phyloP scores from a whole-genome alignment of 768 basidiomycete species.

The Amanita pseudoporphyria region DNA sequence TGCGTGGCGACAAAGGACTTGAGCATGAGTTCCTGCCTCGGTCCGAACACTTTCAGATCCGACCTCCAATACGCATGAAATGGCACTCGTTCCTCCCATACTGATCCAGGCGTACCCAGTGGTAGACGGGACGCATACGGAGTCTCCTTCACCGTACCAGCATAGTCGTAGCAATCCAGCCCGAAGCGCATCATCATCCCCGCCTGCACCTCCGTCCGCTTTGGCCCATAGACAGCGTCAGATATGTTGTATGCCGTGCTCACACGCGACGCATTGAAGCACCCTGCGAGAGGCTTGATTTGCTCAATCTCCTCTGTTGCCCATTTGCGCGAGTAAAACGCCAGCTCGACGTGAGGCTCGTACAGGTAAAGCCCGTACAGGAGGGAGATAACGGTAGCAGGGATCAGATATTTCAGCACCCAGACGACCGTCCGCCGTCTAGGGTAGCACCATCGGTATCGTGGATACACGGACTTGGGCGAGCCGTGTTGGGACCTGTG shows the following conservation, averaged over 20 bases:
- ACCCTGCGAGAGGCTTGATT: slow-evolving; percentile 56
- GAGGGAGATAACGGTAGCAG: slow-evolving; percentile 26
- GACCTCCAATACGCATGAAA: slow-evolving; percentile 95
- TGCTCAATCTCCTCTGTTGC: slow-evolving; percentile 61
- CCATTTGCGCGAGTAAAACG: slow-evolving; percentile 73
- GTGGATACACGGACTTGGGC: neutral
- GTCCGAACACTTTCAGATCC: slow-evolving; percentile 74
- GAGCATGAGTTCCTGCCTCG: slow-evolving; percentile 84
- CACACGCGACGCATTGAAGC: slow-evolving; percentile 56
- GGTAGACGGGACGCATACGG: slow-evolving; percentile 8
- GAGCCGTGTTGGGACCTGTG: neutral
- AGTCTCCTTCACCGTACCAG: slow-evolving; percentile 57
- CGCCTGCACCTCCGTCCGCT: slow-evolving; percentile 64
- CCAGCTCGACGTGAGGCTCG: slow-evolving; percentile 81
- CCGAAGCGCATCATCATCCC: slow-evolving; percentile 72
- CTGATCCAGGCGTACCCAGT: slow-evolving; percentile 19
- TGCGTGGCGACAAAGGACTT: slow-evolving; percentile 95
- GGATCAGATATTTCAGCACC: slow-evolving; percentile 37
- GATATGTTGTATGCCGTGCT: slow-evolving; percentile 63
- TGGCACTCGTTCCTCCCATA: slow-evolving; percentile 36
- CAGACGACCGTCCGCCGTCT: slow-evolving; percentile 25
- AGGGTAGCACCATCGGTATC: neutral
- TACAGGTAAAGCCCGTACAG: slow-evolving; percentile 48
- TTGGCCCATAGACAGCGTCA: slow-evolving; percentile 51
- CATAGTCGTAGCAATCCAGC: slow-evolving; percentile 90